phyloP scores from a whole-genome alignment of 208 protist species.

The Trypanosoma theileri region DNA sequence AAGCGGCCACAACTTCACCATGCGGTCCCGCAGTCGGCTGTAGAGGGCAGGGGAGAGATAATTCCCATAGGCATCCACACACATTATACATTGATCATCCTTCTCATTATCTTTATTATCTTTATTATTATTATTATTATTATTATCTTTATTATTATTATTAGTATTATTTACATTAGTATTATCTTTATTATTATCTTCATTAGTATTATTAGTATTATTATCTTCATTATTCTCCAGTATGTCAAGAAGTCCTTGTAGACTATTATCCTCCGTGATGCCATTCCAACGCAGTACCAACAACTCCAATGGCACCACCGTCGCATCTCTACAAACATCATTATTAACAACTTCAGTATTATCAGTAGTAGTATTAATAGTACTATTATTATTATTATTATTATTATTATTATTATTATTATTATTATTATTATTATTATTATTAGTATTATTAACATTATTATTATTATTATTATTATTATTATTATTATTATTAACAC shows the following conservation, averaged over 20 bases:
- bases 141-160: not conserved
- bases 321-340: not conserved
- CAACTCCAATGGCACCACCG: slow-evolving; percentile 6
- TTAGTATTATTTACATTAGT: not conserved
- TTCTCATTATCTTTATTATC: not conserved
- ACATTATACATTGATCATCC: slow-evolving; percentile 2
- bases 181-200: not conserved
- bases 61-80: slow-evolving; percentile 16
- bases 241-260: slow-evolving; percentile 11
- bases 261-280: slow-evolving; percentile 28
- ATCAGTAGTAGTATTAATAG: too few relatives aligned
- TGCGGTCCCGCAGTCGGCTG: not conserved
- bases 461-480: slow-evolving; percentile 5
- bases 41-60: slow-evolving; percentile 20
- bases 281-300: slow-evolving; percentile 41
- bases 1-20: not conserved
- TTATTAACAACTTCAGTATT: not conserved
- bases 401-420: slow-evolving; percentile 1
- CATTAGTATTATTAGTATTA: too few relatives aligned
- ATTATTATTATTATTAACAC: slow-evolving; percentile 1
- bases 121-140: not conserved
- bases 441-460: not conserved
- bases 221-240: slow-evolving; percentile 4
- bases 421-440: not conserved
- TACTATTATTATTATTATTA: not conserved